phyloP scores from a whole-genome alignment of 768 basidiomycete genomes.

The Hirschioporus abietinus region DNA sequence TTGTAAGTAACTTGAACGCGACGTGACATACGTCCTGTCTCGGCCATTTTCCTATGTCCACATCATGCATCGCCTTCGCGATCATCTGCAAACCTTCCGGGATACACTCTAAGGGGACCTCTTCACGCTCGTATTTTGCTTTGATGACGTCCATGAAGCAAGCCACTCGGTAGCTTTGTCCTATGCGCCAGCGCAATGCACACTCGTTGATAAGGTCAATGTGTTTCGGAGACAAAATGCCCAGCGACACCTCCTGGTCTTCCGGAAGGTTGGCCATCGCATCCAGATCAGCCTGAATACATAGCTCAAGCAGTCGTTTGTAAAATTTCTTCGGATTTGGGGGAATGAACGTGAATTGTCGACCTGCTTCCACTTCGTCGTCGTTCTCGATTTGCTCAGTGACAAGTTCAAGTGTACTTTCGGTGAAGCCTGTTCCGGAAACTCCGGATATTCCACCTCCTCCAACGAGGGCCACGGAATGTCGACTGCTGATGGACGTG shows the following conservation, averaged over 20 bases:
- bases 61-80: constrained; percentile 63
- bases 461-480: constrained; percentile 38
- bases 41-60: constrained; percentile 72
- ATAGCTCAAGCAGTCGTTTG: constrained; percentile 75
- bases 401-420: constrained; percentile 26
- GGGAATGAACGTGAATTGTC: constrained; percentile 87
- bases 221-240: constrained; percentile 77
- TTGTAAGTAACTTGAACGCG: constrained; percentile 9
- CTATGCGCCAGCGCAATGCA: constrained; percentile 85
- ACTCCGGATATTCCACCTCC: constrained; percentile 18
- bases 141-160: constrained; percentile 85
- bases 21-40: constrained; percentile 64
- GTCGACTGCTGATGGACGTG: constrained; percentile 61
- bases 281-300: constrained; percentile 81
- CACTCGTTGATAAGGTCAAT: constrained; percentile 84
- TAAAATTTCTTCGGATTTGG: constrained; percentile 84
- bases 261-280: constrained; percentile 90
- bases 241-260: constrained; percentile 91
- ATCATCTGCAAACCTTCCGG: constrained; percentile 82
- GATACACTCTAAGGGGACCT: constrained; percentile 92
- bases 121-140: constrained; percentile 80
- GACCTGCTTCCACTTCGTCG: constrained; percentile 66
- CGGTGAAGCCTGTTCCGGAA: constrained; percentile 26
- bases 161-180: constrained; percentile 67
- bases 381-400: constrained; percentile 46